Evolutionary conservation across 441 rosid species (phyloP).

Genomic region (Erodium moschatum): DNA sequence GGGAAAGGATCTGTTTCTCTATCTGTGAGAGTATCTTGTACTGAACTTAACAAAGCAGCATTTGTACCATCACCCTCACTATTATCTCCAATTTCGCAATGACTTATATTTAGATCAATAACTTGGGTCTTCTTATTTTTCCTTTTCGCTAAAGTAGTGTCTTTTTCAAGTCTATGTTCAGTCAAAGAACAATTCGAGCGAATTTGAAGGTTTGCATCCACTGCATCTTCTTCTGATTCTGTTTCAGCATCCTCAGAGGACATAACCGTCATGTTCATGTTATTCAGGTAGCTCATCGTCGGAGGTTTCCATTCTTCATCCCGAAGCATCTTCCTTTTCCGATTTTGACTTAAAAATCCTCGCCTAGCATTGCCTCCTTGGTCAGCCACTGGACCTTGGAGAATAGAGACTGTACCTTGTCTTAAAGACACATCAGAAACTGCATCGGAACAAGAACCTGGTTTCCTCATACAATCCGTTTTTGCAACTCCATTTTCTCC

Average conservation of each 20-base stretch:
- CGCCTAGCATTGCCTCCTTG: conserved; percentile 27
- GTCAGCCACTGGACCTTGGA: conserved; percentile 23
- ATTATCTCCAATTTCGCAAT: conserved; percentile 26
- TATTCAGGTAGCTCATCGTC: conserved; percentile 31
- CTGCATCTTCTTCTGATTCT: conserved; percentile 5
- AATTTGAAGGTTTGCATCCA: conserved; percentile 22
- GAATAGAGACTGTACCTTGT: conserved; percentile 23
- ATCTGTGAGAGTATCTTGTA: conserved; percentile 23
- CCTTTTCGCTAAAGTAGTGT: conserved; percentile 36
- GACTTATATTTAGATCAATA: conserved; percentile 33
- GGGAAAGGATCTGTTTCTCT: conserved; percentile 34
- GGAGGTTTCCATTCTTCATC: conserved; percentile 35
- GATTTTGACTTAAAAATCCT: conserved; percentile 29
- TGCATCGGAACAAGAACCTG: conserved; percentile 29
- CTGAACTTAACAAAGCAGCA: conserved; percentile 24
- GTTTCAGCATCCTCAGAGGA: conserved; percentile 30
- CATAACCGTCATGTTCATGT: conserved; percentile 30
- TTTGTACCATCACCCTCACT: conserved; percentile 20
- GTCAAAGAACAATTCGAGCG: conserved; percentile 14
- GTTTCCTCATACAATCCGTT: conserved; percentile 21
- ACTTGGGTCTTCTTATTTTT: conserved; percentile 36
- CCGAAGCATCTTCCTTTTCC: conserved; percentile 47
- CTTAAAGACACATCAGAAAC: conserved; percentile 27
- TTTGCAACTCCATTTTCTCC: conserved; percentile 32
- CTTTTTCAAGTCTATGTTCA: conserved; percentile 35